phyloP scores from a whole-genome alignment of 148 eudicot genomes.

The Talinum fruticosum region DNA sequence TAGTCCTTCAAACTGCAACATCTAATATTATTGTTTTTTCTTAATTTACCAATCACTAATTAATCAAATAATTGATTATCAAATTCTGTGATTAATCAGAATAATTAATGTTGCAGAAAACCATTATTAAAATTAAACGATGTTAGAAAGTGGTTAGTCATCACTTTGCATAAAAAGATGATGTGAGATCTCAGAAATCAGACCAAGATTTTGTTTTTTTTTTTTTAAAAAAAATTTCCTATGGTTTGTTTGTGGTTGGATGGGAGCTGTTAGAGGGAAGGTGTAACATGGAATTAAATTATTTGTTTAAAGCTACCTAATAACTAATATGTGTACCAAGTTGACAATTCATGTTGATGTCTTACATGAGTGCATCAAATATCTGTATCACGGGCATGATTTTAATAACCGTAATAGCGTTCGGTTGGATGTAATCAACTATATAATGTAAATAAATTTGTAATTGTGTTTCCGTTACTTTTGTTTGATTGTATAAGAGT shows the following conservation, averaged over 20 bases:
- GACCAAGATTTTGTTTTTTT: background rate
- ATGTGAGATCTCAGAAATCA: background rate
- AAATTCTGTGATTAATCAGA: background rate
- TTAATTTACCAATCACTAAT: background rate
- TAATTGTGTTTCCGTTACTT: too few species aligned
- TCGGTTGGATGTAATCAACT: too few species aligned
- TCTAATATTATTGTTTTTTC: background rate
- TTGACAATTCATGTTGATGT: background rate
- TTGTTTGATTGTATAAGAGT: too few species aligned
- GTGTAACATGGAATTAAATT: background rate
- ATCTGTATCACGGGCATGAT: too few species aligned
- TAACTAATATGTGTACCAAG: background rate
- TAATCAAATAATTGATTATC: background rate
- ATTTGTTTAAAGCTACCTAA: background rate
- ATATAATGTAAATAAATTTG: too few species aligned
- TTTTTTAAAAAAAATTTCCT: too few species aligned
- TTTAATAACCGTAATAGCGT: too few species aligned
- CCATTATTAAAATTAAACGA: background rate
- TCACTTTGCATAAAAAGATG: background rate
- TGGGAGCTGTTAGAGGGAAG: background rate
- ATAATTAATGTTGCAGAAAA: background rate
- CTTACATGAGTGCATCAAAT: too few species aligned
- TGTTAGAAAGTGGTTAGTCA: background rate
- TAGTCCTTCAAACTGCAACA: background rate
- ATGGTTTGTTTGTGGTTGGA: background rate